Percentiles rank a stretch among this genome's conserved stretches.
phyloP scores from a whole-genome alignment of 805 yeast genomes.

The Groenewaldozyma salmanticensis region DNA sequence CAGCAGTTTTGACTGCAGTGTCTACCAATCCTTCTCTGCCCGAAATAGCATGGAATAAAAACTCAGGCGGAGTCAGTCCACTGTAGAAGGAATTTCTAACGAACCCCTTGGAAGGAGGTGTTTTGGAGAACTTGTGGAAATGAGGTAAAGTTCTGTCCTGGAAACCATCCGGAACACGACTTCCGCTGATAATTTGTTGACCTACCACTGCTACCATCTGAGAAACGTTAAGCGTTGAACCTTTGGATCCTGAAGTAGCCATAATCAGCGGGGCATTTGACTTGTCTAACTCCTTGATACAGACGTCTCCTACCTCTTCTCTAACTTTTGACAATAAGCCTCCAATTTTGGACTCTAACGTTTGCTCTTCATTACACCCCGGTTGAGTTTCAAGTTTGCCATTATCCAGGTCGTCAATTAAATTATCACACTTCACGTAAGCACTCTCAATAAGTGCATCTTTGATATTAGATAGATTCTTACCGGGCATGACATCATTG shows the following conservation, averaged over 20 bases:
- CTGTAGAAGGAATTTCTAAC: conserved; percentile 92
- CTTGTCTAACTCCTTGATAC: conserved; percentile 82
- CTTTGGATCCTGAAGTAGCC: conserved; percentile 99
- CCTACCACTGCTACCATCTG: conserved; percentile 99
- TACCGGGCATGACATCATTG: conserved; percentile 92
- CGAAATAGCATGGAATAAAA: conserved; percentile 95
- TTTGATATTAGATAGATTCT: conserved; percentile 61
- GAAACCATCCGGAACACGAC: conserved; percentile 99
- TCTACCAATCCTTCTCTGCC: conserved; percentile 99
- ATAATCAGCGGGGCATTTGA: conserved; percentile 93
- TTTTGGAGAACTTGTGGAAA: conserved; percentile 88
- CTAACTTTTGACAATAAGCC: conserved; percentile 93
- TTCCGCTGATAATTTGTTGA: conserved; percentile 96
- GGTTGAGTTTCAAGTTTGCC: conserved; percentile 97
- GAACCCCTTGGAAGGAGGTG: conserved; percentile 97
- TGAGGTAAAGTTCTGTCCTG: conserved; percentile 98
- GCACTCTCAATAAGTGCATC: conserved; percentile 87
- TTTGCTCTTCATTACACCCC: conserved; percentile 97
- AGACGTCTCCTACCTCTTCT: conserved; percentile 98
- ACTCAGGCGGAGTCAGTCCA: conserved; percentile 94
- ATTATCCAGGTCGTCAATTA: conserved; percentile 63
- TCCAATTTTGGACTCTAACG: conserved; percentile 94
- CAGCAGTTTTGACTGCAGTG: conserved; percentile 99
- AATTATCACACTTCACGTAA: conserved; percentile 81
- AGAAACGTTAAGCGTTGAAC: conserved; percentile 94